Evolutionary conservation across 1,139 yeast species (phyloP).

Genomic region (Scheffersomyces segobiensis): DNA sequence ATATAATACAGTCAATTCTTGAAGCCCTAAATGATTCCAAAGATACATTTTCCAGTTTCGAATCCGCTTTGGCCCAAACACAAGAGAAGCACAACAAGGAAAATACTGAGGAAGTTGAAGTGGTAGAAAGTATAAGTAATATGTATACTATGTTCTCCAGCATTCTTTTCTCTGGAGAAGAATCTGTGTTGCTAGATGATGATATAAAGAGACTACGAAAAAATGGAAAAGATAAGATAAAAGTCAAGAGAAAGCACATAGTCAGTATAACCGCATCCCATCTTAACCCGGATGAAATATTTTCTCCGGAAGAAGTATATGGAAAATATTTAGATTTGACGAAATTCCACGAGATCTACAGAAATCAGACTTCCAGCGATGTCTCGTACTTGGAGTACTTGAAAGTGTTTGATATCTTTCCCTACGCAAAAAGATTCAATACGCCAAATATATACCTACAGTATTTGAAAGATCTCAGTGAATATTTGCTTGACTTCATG

Average conservation of each 20-base stretch:
- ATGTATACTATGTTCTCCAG: slow-evolving; percentile 41
- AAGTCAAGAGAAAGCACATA: slow-evolving; percentile 34
- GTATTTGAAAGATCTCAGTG: slow-evolving; percentile 28
- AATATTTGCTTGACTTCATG: slow-evolving; percentile 50
- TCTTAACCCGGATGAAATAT: slow-evolving; percentile 48
- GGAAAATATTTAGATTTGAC: slow-evolving; percentile 68
- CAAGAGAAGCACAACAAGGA: slow-evolving; percentile 24
- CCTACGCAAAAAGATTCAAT: slow-evolving; percentile 24
- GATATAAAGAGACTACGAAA: slow-evolving; percentile 3
- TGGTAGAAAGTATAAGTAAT: slow-evolving; percentile 32
- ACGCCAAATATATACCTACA: slow-evolving; percentile 44
- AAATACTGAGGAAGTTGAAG: slow-evolving; percentile 4
- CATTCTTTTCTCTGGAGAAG: slow-evolving; percentile 13
- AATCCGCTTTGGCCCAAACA: slow-evolving; percentile 35
- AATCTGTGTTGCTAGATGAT: slow-evolving; percentile 3
- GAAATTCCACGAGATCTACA: slow-evolving; percentile 50
- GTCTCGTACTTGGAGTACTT: slow-evolving; percentile 55
- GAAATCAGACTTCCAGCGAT: slow-evolving; percentile 31
- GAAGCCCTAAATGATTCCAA: slow-evolving; percentile 26
- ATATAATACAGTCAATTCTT: slow-evolving; percentile 20
- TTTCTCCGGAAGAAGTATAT: slow-evolving; percentile 59
- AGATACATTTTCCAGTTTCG: slow-evolving; percentile 42
- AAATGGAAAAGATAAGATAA: slow-evolving; percentile 20
- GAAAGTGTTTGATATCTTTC: slow-evolving; percentile 42
- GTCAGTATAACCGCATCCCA: slow-evolving; percentile 53